Base-by-base conservation (phyloP, 2,329 filamentous ascomycete genomes). In the Botrytis aclada region DNA sequence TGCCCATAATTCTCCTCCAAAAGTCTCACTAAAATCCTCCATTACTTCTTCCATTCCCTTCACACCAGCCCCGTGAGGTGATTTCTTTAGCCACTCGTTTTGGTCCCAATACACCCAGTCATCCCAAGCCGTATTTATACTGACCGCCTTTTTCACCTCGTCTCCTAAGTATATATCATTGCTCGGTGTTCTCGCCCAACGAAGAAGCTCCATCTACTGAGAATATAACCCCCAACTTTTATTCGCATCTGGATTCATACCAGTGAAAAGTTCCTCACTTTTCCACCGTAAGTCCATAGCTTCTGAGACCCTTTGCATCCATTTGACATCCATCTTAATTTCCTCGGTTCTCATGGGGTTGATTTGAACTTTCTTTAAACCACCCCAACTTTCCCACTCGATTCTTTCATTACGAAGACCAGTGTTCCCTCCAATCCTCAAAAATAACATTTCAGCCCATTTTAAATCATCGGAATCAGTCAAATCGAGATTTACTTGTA, bases 1-100 rank as follows among this genome's bases (percentile, higher is more conserved):
- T 45, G 69, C 64, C 74, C 69, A 75, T 41, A 75, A 37, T 39
- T 72, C 65, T 4, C 72, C 70, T 10, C 69, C 72, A 41, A 74
- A 74, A 4, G 54, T 61, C 10, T 69, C 29, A 29, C 69, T 39
- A 2, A 74, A 37, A 70, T 70, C 74, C 51, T 29, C n/a, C 62
- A 73, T 45, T 20, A 70, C 61, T 22, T 45, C 37, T 20, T 62
- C 56, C 56, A 72, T 70, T 29, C 10, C 32, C 14, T 37, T 29
- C 37, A 62, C n/a, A 37, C 37, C n/a, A 41, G 22, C 41, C 20
- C 64, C 64, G 41, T 43, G 51, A n/a, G 18, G 32, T 25, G 37
- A 43, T 14, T 54, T 41, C n/a, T 63, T 39, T 4, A 72, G 3
- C 63, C 70, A 67, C 6, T 25, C 29, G 18, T 32, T n/a, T 34